Evolutionary conservation across 2,329 filamentous ascomycete species (phyloP), one percentile per base, ranked within the genome.

Genomic region (Leptographium wingfieldii): DNA sequence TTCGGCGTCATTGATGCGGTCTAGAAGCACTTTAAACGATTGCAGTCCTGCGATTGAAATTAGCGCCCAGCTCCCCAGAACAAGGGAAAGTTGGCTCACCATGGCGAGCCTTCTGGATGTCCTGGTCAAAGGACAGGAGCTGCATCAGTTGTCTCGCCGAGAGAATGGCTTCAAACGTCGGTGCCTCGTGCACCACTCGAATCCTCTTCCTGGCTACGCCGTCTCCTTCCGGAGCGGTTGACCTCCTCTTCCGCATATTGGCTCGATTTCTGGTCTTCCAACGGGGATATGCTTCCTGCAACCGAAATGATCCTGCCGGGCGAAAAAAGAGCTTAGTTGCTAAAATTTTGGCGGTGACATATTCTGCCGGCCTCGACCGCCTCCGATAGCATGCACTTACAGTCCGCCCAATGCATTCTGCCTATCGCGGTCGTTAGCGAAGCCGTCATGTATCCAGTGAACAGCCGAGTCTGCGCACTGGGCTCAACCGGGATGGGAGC

Each of bases 1-100:
- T 52, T 74, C 73, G 61, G 80, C 75, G 64, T 79, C 73, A 63
- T 77, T 74, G 60, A 90, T 80, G 48, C 80, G 75, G 67, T 92
- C 87, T 63, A 92, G 82, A 53, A 92, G 83, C 9, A 76, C 72
- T 69, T 90, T 90, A 74, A 90, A 82, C 0, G 84, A 84, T 66
- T 84, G 81, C 12, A 90, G 78, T 25, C 83, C 84, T 87, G 54
- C 19, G 1, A 27, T 3, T 11, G 3, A 14, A 9, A 16, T 22
- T 11, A 11, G 25, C 3, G 27, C 33, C 31, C 29, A 19, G 4
- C 38, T 40, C 14, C 38, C 38, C 3, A 35, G 38, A 9, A 1
- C 14, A 9, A 5, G 14, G 19, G 12, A 2, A 27, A 25, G 1
- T 7, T 10, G 48, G 10, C 73, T 56, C 72, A 82, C 81, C 86